Evolutionary conservation across 2,329 filamentous ascomycete species (phyloP), one percentile per base, ranked within the genome.

Genomic region (Penicillium sp.): DNA sequence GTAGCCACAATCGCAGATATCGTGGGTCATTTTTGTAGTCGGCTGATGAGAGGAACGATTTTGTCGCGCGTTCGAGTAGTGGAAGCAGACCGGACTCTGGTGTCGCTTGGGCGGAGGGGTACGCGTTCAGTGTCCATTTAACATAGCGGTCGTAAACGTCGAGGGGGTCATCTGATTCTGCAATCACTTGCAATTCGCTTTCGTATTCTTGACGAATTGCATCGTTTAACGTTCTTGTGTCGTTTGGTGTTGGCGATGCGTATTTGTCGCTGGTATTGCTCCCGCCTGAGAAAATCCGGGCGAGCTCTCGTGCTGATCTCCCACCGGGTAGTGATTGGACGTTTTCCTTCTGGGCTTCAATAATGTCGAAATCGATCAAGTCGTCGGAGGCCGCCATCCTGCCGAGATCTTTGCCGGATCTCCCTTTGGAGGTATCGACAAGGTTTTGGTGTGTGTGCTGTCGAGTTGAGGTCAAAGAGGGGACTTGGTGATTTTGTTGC

Each of bases 341-440:
- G 76, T 99, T 99, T 79, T 99, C 95, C 78, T 99, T 99, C 68
- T 97, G 93, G 47, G 85, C 86, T 78, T 99, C 95, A 77, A 99
- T 97, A 62, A 97, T 85, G 68, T 96, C 90, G 79, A 99, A 98
- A 78, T 80, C 73, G 63, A 80, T 75, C 49, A 78, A 69, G 61
- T 80, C 78, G 41, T 77, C 72, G 44, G 73, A 66, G 57, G 63
- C 69, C 66, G 75, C 70, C 76, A 79, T 78, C 31, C 65, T 68
- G 66, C 64, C 66, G 84, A 8, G 77, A 86, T 45, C 48, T 81
- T 87, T 66, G 85, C 29, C 46, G 41, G 48, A 55, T 55, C 37
- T 53, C 37, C 24, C 33, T 10, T 48, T 22, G 48, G 35, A 49
- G 31, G 29, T 55, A 43, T 58, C 55, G 52, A 44, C n/a, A 27